Evolutionary conservation across 148 eudicot species (phyloP).

Genomic region (Fagopyrum tataricum): DNA sequence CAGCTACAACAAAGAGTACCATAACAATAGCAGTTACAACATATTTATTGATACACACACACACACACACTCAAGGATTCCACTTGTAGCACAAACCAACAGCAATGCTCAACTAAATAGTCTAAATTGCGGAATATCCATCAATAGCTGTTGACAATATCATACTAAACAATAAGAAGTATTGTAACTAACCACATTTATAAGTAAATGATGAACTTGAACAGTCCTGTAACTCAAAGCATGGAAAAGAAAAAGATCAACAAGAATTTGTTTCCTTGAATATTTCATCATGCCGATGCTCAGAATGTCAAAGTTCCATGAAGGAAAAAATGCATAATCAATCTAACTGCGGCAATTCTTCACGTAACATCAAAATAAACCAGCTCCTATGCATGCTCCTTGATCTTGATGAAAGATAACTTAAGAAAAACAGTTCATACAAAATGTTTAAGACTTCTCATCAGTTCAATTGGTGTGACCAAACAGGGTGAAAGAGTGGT

Average conservation of each 20-base stretch:
- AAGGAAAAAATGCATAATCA: neutral
- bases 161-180: neutral
- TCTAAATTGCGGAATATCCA: neutral
- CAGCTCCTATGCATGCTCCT: too few relatives aligned
- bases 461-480: neutral
- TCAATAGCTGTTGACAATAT: neutral
- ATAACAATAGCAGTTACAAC: neutral
- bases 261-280: neutral
- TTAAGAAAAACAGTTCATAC: neutral
- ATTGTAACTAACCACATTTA: neutral
- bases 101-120: neutral
- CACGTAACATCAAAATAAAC: too few relatives aligned
- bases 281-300: neutral
- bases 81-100: slow-evolving; percentile 11
- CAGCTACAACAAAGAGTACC: slow-evolving; percentile 45
- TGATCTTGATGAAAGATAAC: too few relatives aligned
- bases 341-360: too few relatives aligned
- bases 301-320: neutral
- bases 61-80: neutral
- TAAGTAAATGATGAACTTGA: neutral
- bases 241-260: neutral
- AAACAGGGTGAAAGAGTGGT: neutral
- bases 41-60: neutral
- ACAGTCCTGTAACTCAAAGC: neutral
- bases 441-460: neutral